phyloP scores from a whole-genome alignment of 768 basidiomycete genomes.

The Mycena kentingensis region DNA sequence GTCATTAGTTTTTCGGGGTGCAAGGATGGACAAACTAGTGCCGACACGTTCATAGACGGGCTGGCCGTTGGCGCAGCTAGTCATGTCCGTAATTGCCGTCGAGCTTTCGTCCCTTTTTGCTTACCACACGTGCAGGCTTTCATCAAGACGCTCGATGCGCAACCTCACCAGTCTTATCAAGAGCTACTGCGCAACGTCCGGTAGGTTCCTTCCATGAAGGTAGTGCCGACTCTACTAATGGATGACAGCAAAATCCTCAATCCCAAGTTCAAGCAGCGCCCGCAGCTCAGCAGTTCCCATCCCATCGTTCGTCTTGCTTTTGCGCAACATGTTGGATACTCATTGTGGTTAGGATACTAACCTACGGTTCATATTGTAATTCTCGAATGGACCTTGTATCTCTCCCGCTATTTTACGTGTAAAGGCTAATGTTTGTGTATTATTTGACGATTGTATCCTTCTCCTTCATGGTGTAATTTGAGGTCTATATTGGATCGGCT shows the following conservation, averaged over 20 bases:
- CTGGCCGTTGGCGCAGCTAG: slow-evolving; percentile 80
- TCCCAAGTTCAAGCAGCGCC: slow-evolving; percentile 66
- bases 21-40: slow-evolving; percentile 70
- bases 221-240: neutral
- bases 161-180: slow-evolving; percentile 65
- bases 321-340: neutral
- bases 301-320: slow-evolving; percentile 47
- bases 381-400: too few species aligned
- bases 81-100: slow-evolving; percentile 51
- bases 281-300: slow-evolving; percentile 75
- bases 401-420: too few species aligned
- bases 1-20: slow-evolving; percentile 79
- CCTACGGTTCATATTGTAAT: too few species aligned
- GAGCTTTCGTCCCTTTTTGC: neutral
- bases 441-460: too few species aligned
- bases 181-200: slow-evolving; percentile 61
- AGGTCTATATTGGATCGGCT: too few species aligned
- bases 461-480: too few species aligned
- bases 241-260: slow-evolving; percentile 51
- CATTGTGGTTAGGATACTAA: slow-evolving; percentile 9
- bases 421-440: too few species aligned
- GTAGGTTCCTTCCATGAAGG: slow-evolving; percentile 30
- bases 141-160: slow-evolving; percentile 46
- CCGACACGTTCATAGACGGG: slow-evolving; percentile 65
- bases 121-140: slow-evolving; percentile 53